Evolutionary conservation across 768 basidiomycete genomes (phyloP).

Genomic region (Pleurotus cornucopiae): DNA sequence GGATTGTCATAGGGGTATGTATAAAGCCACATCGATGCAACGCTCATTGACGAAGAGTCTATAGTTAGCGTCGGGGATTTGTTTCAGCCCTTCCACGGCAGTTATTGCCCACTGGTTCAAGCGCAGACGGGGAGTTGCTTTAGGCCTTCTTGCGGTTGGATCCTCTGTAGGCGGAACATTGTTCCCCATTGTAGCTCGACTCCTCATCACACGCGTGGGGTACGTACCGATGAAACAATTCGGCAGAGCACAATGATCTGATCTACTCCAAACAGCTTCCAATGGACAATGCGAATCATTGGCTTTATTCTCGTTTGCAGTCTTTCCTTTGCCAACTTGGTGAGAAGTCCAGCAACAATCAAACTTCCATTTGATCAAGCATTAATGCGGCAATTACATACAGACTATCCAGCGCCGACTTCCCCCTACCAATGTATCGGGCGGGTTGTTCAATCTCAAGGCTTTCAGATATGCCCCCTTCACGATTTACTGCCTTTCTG

Average conservation of each 20-base stretch:
- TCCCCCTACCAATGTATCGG: constrained; percentile 45
- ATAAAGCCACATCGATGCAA: constrained; percentile 15
- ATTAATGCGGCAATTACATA: background rate
- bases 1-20: constrained; percentile 59
- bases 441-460: constrained; percentile 53
- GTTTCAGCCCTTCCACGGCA: constrained; percentile 59
- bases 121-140: constrained; percentile 50
- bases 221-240: constrained; percentile 14
- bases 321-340: constrained; percentile 53
- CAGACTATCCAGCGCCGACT: constrained; percentile 47
- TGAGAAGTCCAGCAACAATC: constrained; percentile 12
- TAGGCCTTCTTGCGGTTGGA: constrained; percentile 63
- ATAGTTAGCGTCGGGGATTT: constrained; percentile 46
- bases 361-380: no score
- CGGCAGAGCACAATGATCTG: background rate
- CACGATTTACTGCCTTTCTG: constrained; percentile 52
- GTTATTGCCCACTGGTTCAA: constrained; percentile 75
- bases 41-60: background rate
- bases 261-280: constrained; percentile 42
- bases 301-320: constrained; percentile 56
- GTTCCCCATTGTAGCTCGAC: constrained; percentile 58
- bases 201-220: constrained; percentile 46
- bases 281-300: constrained; percentile 72
- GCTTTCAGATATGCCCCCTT: constrained; percentile 53
- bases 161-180: constrained; percentile 67